These are phyloP conservation scores for Candida succiphila DNA, from an alignment of 805 yeast genomes.

Conservation along the genomic window DNA sequence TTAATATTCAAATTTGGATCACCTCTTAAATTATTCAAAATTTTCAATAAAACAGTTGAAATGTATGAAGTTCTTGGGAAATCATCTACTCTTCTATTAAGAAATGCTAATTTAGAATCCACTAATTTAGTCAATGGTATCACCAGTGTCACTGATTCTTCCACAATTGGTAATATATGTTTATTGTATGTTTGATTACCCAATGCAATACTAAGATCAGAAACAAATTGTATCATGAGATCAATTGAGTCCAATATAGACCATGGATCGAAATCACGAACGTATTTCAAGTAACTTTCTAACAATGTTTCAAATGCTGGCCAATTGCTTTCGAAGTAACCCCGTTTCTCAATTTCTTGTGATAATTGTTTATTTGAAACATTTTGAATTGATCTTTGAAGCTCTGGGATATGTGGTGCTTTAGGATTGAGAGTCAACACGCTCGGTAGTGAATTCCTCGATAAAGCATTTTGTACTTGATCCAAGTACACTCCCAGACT, in stretches of 20 bases:
- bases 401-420: slow-evolving; percentile 12
- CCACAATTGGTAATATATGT: slow-evolving; percentile 26
- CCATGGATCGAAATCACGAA: slow-evolving; percentile 46
- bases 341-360: slow-evolving; percentile 17
- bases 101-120: slow-evolving; percentile 31
- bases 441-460: too few relatives aligned
- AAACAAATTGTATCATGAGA: slow-evolving; percentile 34
- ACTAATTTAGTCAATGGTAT: slow-evolving; percentile 35
- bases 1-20: slow-evolving; percentile 25
- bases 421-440: slow-evolving; percentile 16
- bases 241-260: slow-evolving; percentile 46
- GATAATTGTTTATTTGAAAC: slow-evolving; percentile 12
- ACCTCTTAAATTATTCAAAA: slow-evolving; percentile 42
- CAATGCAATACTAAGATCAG: slow-evolving; percentile 38
- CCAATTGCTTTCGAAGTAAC: slow-evolving; percentile 25
- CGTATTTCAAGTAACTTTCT: slow-evolving; percentile 29
- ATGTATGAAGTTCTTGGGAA: slow-evolving; percentile 36
- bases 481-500: slow-evolving; percentile 5
- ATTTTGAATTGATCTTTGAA: slow-evolving; percentile 17
- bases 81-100: slow-evolving; percentile 18
- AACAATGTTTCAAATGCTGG: slow-evolving; percentile 35
- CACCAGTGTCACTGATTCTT: slow-evolving; percentile 25
- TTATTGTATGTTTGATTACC: slow-evolving; percentile 31
- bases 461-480: slow-evolving; percentile 5
- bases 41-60: slow-evolving; percentile 37